Base-by-base conservation (phyloP, 202 grass and related monocot genomes). In the Elaeis oleifera region DNA sequence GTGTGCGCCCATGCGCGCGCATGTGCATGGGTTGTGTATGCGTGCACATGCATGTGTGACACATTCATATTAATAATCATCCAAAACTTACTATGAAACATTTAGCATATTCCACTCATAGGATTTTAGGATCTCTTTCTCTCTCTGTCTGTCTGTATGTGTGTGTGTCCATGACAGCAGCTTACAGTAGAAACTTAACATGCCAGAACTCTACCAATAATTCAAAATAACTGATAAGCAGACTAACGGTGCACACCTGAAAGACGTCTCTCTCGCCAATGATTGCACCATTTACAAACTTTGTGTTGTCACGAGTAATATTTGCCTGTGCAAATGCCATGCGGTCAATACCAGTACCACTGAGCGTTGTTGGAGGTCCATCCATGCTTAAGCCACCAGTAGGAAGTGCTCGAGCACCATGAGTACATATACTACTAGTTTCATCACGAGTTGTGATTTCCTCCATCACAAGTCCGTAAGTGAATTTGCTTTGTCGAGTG, bases 381-480 rank as follows among this genome's bases (percentile, higher is more conserved):
- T 91, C 82, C 76, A 89, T 91, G 74, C 84, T 92, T 66, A 97
- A 80, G 49, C 82, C 82, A 21, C 92, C 92, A 49, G 73, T 74
- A 72, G 88, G 84, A 65, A 97, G 76, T 60, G 84, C 77, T 80
- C 92, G 71, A 67, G 84, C 68, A 66, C 92, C 88, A 77, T 89
- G 92, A 24, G 88, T 97, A 64, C 92, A 97, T 36, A 97, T 78
- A 24, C 74, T 86, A 67, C 86, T 97, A 61, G 84, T 89, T 80
- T 97, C 92, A 74, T 97, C 92, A 23, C 92, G 92, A 16, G 88
- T 97, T 52, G 84, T 91, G 59, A 97, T 81, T 29, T 97, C 92
- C 66, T 97, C 92, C 59, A 89, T 70, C 50, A 91, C 92, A 0
- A 97, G 81, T n/a, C 92, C 92, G 80, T 90, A 97, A 21, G 92